phyloP scores from a whole-genome alignment of 805 yeast species.

The Ogataea paraovalis region DNA sequence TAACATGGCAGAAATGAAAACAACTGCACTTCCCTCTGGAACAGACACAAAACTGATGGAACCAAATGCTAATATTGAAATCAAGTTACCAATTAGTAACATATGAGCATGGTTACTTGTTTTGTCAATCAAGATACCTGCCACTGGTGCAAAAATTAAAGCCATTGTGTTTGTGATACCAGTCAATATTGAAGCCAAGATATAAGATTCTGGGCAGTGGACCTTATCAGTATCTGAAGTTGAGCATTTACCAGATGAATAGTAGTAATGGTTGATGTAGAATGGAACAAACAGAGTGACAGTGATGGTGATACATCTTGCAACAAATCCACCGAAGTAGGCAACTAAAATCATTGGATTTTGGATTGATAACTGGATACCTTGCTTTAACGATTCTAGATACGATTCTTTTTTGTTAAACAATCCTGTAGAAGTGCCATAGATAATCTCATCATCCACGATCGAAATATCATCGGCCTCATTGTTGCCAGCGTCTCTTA shows the following conservation, averaged over 20 bases:
- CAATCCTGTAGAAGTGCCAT: conserved; percentile 10
- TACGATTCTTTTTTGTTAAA: conserved; percentile 28
- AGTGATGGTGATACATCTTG: conserved; percentile 59
- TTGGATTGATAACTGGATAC: conserved; percentile 42
- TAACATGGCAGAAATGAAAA: conserved; percentile 38
- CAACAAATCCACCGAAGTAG: conserved; percentile 57
- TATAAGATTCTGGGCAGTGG: conserved; percentile 58
- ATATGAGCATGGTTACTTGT: conserved; percentile 28
- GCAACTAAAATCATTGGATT: conserved; percentile 50
- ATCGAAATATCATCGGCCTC: conserved; percentile 15
- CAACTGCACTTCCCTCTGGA: conserved; percentile 35
- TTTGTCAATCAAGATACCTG: conserved; percentile 56
- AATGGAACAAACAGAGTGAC: conserved; percentile 61
- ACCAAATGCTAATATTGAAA: conserved; percentile 43
- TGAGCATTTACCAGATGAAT: conserved; percentile 46
- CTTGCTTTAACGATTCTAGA: conserved; percentile 40
- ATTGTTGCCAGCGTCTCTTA: conserved; percentile 26
- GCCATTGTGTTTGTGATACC: conserved; percentile 62
- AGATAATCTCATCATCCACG: conserved; percentile 9
- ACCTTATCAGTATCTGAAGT: conserved; percentile 31
- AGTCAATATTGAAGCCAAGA: conserved; percentile 61
- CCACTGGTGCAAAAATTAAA: conserved; percentile 57
- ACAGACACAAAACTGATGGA: conserved; percentile 30
- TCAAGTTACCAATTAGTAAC: conserved; percentile 35
- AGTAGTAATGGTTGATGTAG: conserved; percentile 54